A percentile compares a stretch with the other conserved stretches of the same genome.
Conservation (phyloP, 495 filamentous ascomycete species). For the Talaromyces borbonicus region DNA sequence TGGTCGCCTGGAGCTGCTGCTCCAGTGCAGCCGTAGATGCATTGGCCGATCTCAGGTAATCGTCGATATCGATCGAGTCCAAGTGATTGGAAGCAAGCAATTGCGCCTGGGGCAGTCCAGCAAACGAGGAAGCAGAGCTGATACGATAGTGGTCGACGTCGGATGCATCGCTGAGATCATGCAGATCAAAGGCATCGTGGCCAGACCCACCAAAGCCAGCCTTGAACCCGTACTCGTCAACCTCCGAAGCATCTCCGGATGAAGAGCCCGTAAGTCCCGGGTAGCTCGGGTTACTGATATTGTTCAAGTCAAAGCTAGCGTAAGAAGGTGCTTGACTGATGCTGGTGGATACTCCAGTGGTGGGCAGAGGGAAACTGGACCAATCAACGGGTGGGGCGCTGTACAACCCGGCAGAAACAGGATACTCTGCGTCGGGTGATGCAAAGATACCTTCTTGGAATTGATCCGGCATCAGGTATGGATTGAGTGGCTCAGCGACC, state of each 20-base stretch:
- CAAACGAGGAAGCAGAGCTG: constrained; percentile 43
- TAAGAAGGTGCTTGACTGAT: constrained; percentile 65
- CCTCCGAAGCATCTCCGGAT: constrained; percentile 67
- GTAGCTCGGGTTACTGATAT: constrained; percentile 41
- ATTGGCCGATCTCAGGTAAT: constrained; percentile 47
- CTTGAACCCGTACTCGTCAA: constrained; percentile 50
- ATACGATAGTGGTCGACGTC: constrained; percentile 44
- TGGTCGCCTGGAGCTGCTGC: constrained; percentile 36
- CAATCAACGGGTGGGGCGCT: constrained; percentile 60
- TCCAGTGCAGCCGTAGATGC: constrained; percentile 38
- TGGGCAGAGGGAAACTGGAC: constrained; percentile 59
- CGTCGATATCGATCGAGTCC: constrained; percentile 51
- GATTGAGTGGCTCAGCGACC: constrained; percentile 24
- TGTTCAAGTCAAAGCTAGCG: constrained; percentile 53
- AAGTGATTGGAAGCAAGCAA: constrained; percentile 45
- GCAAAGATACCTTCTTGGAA: constrained; percentile 33
- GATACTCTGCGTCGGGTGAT: constrained; percentile 52
- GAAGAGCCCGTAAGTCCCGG: constrained; percentile 47
- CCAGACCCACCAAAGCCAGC: constrained; percentile 22
- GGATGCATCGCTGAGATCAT: constrained; percentile 45
- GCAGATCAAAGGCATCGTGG: constrained; percentile 31
- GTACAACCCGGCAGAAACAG: constrained; percentile 56
- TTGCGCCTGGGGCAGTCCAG: constrained; percentile 40
- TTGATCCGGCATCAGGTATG: constrained; percentile 34
- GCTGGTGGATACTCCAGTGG: constrained; percentile 43